phyloP scores from a whole-genome alignment of 2,329 filamentous ascomycete species.

The Pseudogymnoascus sp. region DNA sequence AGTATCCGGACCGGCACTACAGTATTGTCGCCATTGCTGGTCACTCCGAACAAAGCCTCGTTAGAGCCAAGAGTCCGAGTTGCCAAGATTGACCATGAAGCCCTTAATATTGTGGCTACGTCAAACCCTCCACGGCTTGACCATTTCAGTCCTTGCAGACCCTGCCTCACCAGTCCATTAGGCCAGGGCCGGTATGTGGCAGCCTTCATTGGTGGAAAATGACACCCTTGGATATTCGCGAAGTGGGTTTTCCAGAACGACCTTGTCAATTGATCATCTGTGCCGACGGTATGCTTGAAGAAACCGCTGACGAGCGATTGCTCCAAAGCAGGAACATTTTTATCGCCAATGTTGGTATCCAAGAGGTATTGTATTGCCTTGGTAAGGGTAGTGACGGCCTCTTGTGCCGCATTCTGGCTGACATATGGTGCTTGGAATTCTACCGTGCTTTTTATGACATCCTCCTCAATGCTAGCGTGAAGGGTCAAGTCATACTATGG shows the following conservation, averaged over 20 bases:
- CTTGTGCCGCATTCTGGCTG: neutral
- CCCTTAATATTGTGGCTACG: neutral
- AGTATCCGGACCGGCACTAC: neutral
- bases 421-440: neutral
- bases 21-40: neutral
- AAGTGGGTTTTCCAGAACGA: neutral
- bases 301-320: neutral
- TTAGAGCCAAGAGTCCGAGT: neutral
- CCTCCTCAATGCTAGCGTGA: neutral
- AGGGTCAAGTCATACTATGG: conserved; percentile 8
- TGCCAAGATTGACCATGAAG: neutral
- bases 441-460: neutral
- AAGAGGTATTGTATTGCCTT: neutral
- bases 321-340: neutral
- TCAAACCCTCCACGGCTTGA: neutral
- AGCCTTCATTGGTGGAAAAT: neutral
- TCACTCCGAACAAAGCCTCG: neutral
- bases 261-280: neutral
- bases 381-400: neutral
- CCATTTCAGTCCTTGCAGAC: neutral
- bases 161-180: neutral
- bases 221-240: neutral
- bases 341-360: neutral
- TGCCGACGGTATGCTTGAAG: neutral
- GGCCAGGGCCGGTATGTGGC: neutral